These are phyloP conservation scores for Candida montana DNA, from an alignment of 805 yeast genomes.

Conservation along the genomic window DNA sequence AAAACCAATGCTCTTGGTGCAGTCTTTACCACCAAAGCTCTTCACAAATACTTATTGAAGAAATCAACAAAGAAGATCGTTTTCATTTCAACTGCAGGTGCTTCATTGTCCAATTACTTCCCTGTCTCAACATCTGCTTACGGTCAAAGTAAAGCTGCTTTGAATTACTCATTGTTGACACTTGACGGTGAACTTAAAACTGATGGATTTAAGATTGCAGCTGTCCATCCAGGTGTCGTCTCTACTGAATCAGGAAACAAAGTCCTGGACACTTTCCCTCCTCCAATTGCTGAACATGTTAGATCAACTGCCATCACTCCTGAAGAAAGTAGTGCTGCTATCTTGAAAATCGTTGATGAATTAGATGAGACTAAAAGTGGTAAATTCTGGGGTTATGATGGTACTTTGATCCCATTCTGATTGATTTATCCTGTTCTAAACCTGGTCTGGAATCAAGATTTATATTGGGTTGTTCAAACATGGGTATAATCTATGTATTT, in stretches of 20 bases:
- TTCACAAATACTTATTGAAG: slow-evolving; percentile 15
- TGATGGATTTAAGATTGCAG: slow-evolving; percentile 27
- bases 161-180: slow-evolving; percentile 27
- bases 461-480: no score
- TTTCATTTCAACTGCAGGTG: slow-evolving; percentile 23
- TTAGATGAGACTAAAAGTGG: slow-evolving; percentile 24
- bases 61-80: slow-evolving; percentile 22
- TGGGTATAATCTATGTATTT: no score
- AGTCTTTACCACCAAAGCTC: slow-evolving; percentile 1
- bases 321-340: slow-evolving; percentile 21
- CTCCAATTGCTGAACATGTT: neutral
- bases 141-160: slow-evolving; percentile 34
- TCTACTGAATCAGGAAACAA: slow-evolving; percentile 28
- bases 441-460: no score
- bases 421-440: no score
- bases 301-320: slow-evolving; percentile 18
- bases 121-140: slow-evolving; percentile 25
- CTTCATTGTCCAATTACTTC: slow-evolving; percentile 14
- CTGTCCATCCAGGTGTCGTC: slow-evolving; percentile 36
- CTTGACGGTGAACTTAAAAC: slow-evolving; percentile 24
- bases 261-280: neutral
- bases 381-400: slow-evolving; percentile 22
- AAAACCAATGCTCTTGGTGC: slow-evolving; percentile 10
- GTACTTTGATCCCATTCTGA: slow-evolving; percentile 17
- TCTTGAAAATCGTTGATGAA: slow-evolving; percentile 17